Evolutionary conservation across 257 asterid genomes (phyloP), one percentile per base, ranked within the genome.

Genomic region (Solanum infundibuliforme): DNA sequence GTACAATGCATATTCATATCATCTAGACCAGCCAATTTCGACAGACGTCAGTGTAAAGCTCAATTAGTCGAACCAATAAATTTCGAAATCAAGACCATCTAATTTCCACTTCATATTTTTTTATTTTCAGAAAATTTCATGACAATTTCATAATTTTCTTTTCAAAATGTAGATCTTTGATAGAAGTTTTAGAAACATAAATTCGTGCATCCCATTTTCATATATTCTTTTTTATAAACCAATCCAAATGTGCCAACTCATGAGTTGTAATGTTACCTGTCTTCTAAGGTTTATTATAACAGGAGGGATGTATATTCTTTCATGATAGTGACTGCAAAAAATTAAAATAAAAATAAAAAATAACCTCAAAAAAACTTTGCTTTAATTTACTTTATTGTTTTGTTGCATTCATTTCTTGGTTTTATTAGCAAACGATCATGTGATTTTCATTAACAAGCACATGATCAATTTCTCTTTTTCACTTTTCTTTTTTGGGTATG

Each of bases 161-260:
- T 46, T 81, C 18, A 81, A 81, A 81, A 16, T 81, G 11, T 77
- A 2, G 68, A 82, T 82, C 27, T 82, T 82, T 82, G 68, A 18
- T 21, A 29, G 12, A 71, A 46, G 43, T 86, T 12, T 9, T 85
- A 60, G 66, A 68, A 66, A 66, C 87, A 85, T 88, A 83, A 71
- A 85, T 91, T 93, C 94, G 95, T 93, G 98, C 95, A 68, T 83
- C 92, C 95, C 96, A 90, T 91, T 91, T 87, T 81, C 82, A 52
- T 25, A 88, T 71, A 71, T 91, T 92, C 86, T 86, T 69, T 41
- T 3, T 69, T 71, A 77, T 62, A 48, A 87, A 83, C 93, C 94
- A 93, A 93, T 92, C 73, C 88, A 55, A 86, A 83, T 58, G 31
- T 83, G 88, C 85, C 95, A 91, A 14, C 87, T 86, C 88, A 75